These are phyloP conservation scores for Leishmania gerbilli DNA, from an alignment of 208 protist species.

Conservation along the genomic window DNA sequence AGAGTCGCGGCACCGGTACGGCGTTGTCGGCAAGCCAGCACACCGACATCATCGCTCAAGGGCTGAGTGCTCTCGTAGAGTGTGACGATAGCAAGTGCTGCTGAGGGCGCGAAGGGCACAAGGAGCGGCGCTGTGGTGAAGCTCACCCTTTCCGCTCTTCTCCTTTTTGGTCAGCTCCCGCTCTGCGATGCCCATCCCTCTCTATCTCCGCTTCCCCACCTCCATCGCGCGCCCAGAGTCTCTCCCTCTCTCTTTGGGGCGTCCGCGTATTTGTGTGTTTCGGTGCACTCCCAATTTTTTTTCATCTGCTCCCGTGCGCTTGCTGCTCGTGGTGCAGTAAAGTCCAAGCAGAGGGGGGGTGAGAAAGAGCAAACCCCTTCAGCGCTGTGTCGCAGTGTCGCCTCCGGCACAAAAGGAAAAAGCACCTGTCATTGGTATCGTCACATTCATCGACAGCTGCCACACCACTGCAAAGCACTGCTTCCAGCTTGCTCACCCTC, in stretches of 20 bases:
- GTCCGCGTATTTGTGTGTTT: too few species aligned
- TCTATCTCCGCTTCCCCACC: neutral
- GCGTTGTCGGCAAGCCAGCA: neutral
- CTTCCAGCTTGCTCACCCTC: neutral
- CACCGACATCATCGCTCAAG: constrained; percentile 26
- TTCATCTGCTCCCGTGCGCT: neutral
- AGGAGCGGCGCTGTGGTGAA: neutral
- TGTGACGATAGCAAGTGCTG: constrained; percentile 37
- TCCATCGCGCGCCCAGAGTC: neutral
- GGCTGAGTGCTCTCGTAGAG: constrained; percentile 38
- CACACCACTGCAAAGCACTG: neutral
- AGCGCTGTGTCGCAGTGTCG: neutral
- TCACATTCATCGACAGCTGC: neutral
- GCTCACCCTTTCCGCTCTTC: neutral
- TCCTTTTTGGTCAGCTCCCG: neutral
- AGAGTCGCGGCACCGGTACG: neutral
- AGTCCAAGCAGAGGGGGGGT: neutral
- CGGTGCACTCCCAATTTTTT: neutral
- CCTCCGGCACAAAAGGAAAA: neutral
- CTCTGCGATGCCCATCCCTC: neutral
- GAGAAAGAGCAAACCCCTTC: too few species aligned
- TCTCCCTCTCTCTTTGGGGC: neutral
- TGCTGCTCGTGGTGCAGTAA: neutral
- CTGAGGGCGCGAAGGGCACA: neutral
- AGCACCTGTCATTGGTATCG: neutral